Evolutionary conservation across 2,329 filamentous ascomycete genomes (phyloP).

Genomic region (Blumeria hordei): DNA sequence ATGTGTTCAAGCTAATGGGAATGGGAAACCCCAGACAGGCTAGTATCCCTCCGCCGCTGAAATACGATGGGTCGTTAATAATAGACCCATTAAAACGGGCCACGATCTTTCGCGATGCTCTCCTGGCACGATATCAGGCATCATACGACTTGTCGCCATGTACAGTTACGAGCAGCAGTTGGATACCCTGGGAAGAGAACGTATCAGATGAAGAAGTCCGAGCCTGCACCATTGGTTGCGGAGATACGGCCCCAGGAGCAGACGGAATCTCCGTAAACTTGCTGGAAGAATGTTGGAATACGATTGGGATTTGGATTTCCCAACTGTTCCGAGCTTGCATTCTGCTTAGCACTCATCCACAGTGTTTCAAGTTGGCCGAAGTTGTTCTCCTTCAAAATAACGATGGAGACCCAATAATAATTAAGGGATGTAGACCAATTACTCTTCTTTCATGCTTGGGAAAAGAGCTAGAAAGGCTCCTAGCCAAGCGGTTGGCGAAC

Average conservation of each 20-base stretch:
- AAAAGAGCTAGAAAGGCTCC: neutral
- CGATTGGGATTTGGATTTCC: neutral
- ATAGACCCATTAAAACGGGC: neutral
- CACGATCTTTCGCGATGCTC: neutral
- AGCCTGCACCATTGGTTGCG: neutral
- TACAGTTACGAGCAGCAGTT: neutral
- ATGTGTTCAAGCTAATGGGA: neutral
- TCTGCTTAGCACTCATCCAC: neutral
- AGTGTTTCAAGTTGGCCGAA: neutral
- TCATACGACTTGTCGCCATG: neutral
- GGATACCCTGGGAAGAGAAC: neutral
- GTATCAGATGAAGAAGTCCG: neutral
- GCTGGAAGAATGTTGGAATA: neutral
- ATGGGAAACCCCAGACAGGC: neutral
- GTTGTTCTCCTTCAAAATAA: neutral
- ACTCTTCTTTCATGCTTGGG: neutral
- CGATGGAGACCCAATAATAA: neutral
- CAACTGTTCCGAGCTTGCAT: neutral
- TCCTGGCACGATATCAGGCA: neutral
- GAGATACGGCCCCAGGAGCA: neutral
- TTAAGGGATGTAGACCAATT: neutral
- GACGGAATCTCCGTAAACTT: neutral
- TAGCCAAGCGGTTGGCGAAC: neutral
- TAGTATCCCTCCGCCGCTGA: neutral
- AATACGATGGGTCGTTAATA: neutral